Evolutionary conservation across 2,329 filamentous ascomycete species (phyloP), one percentile per base, ranked within the genome.

Genomic region (Didymosphaeria variabile): DNA sequence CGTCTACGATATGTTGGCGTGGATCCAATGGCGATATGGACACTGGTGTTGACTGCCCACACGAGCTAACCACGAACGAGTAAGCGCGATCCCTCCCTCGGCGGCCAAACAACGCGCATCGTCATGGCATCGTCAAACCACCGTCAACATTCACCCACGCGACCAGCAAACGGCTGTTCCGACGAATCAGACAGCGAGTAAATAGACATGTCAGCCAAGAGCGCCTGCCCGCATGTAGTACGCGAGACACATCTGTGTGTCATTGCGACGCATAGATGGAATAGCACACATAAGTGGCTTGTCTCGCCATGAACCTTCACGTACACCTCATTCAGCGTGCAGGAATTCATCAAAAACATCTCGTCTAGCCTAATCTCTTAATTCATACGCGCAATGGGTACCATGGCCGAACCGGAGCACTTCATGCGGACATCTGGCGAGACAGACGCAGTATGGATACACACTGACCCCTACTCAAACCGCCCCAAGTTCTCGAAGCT

Each of bases 361-460:
- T 36, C 34, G 34, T 6, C 15, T 15, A 36, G 34, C 15, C 34
- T 29, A 29, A 6, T 15, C 15, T 15, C 34, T 8, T 2, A 31
- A 6, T 23, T 7, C 2, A 31, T 5, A 61, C 59, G 56, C 46
- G 65, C 53, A 3, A 68, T 71, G 66, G 65, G 61, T 26, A 67
- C 62, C 13, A 65, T 58, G n/a, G 60, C 66, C 2, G 51, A 68
- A 42, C 67, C 76, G 7, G 45, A 77, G 54, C 76, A 80, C 46
- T 79, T 74, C 62, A 75, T 79, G 66, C 72, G 78, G 44, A 86
- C 85, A 5, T 85, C 84, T 0, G 85, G 85, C 38, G 74, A 78
- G 19, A 82, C 77, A 3, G 82, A 85, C 55, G 70, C 86, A 0
- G 85, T 87, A 21, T 88, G 85, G 85, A 72, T 84, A 0, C 84